phyloP scores from a whole-genome alignment of 2,329 filamentous ascomycete species.

The Chaetothyriales sp. region DNA sequence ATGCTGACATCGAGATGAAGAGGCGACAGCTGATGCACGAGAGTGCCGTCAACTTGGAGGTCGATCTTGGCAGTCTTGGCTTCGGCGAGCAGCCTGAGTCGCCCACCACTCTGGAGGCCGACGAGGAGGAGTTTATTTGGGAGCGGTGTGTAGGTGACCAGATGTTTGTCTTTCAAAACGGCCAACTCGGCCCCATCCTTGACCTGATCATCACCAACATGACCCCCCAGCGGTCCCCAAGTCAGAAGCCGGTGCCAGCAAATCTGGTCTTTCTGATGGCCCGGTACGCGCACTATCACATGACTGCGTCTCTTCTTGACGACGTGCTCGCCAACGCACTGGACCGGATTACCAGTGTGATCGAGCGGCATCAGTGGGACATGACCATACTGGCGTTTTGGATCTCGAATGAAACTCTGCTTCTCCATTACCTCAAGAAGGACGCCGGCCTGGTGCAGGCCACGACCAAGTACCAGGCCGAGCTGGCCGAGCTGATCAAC shows the following conservation, averaged over 20 bases:
- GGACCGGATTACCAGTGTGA: conserved; percentile 87
- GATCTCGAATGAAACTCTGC: conserved; percentile 90
- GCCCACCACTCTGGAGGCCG: conserved; percentile 53
- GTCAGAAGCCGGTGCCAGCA: conserved; percentile 94
- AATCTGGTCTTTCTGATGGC: conserved; percentile 95
- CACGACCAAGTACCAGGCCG: conserved; percentile 79
- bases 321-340: conserved; percentile 73
- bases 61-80: conserved; percentile 87
- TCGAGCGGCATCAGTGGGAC: conserved; percentile 95
- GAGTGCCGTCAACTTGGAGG: conserved; percentile 89
- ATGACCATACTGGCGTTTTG: conserved; percentile 99
- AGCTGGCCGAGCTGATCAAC: conserved; percentile 87
- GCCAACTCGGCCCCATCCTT: conserved; percentile 78
- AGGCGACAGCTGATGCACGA: conserved; percentile 95
- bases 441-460: conserved; percentile 67
- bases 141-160: conserved; percentile 87
- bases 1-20: conserved; percentile 92
- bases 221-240: conserved; percentile 86
- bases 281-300: conserved; percentile 92
- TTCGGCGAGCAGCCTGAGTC: conserved; percentile 87
- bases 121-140: conserved; percentile 91
- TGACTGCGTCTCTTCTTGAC: conserved; percentile 68
- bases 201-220: conserved; percentile 96
- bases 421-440: conserved; percentile 96
- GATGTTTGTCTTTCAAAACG: conserved; percentile 99